phyloP scores from a whole-genome alignment of 2,329 filamentous ascomycete species.

The Aplosporella prunicola region DNA sequence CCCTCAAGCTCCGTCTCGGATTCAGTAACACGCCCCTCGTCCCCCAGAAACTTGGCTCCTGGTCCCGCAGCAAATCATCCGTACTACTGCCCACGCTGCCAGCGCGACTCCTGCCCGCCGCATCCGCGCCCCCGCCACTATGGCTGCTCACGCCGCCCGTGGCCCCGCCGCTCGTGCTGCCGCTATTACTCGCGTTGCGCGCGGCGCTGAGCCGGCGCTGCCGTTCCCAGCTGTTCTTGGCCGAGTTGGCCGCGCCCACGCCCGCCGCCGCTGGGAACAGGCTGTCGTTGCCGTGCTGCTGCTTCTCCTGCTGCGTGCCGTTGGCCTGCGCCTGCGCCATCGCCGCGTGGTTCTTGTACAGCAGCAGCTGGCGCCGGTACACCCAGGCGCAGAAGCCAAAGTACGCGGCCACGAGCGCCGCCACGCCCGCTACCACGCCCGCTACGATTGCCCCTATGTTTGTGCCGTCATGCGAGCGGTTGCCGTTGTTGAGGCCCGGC shows the following conservation, averaged over 20 bases:
- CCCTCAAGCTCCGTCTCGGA: slow-evolving; percentile 57
- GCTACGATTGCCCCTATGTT: slow-evolving; percentile 49
- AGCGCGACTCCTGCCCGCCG: slow-evolving; percentile 12
- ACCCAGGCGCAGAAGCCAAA: slow-evolving; percentile 64
- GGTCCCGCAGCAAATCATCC: slow-evolving; percentile 51
- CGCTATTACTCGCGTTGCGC: background rate
- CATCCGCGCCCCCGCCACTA: slow-evolving; percentile 22
- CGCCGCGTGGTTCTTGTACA: slow-evolving; percentile 62
- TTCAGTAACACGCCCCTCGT: slow-evolving; percentile 52
- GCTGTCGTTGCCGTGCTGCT: slow-evolving; percentile 5
- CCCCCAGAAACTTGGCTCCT: slow-evolving; percentile 63
- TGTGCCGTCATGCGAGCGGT: slow-evolving; percentile 20
- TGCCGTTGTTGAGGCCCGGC: slow-evolving; percentile 17
- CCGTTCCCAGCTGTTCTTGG: too few species aligned
- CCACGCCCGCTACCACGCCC: slow-evolving; percentile 54
- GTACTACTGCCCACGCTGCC: slow-evolving; percentile 38
- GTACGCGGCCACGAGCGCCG: slow-evolving; percentile 53
- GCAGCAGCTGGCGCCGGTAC: slow-evolving; percentile 59
- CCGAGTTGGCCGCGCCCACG: too few species aligned
- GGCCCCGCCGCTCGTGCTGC: slow-evolving; percentile 14
- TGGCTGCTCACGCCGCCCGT: slow-evolving; percentile 19
- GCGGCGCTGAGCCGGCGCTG: too few species aligned
- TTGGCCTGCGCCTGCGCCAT: slow-evolving; percentile 50
- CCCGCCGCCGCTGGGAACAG: too few species aligned
- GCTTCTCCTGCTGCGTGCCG: slow-evolving; percentile 28